Base-by-base conservation (phyloP, 2,329 filamentous ascomycete genomes). In the Trichoderma oligosporum region DNA sequence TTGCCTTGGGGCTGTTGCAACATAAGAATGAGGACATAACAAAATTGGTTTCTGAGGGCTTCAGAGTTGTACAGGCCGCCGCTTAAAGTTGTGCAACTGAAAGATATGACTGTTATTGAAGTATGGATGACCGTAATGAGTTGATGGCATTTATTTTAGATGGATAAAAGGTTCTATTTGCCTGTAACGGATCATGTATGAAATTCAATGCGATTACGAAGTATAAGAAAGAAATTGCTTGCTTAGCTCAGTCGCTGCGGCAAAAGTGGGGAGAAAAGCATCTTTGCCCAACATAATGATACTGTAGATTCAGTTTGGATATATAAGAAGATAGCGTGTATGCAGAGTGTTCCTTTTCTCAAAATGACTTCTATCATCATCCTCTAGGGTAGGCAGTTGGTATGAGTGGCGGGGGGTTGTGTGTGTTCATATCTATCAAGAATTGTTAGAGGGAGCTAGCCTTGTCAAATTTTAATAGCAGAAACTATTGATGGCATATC, bases 21-120 rank as follows among this genome's bases (percentile, higher is more conserved):
- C 94, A 99, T 71, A 95, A 94, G 78, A 93, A 93, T 66, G 90
- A 96, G 68, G 90, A 95, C 44, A 95, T 96, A 57, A 80, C 82
- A 59, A 94, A 91, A 76, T 70, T 86, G 59, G 80, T 95, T 16
- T 75, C 81, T 0, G 89, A 89, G 60, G 90, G 90, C 0, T 94
- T 91, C 75, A 87, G 84, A 70, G 74, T 92, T 51, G 80, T 92
- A 45, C 83, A 84, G 65, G 78, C 81, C 16, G 72, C 78, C 62
- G 85, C 83, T 60, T 88, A 66, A 46, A n/a, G 27, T 11, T 20
- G 25, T 20, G 14, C 33, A n/a, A 11, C 18, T 46, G 27, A 20
- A 20, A 12, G n/a, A 4, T 33, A 0, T 4, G 14, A 16, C 4
- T 14, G 24, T 35, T 24, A 25, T 48, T 24, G 24, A 20, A 48